Evolutionary conservation across 345 rosid species (phyloP), one percentile per base, ranked within the genome.

Genomic region (Carallia pectinifolia): DNA sequence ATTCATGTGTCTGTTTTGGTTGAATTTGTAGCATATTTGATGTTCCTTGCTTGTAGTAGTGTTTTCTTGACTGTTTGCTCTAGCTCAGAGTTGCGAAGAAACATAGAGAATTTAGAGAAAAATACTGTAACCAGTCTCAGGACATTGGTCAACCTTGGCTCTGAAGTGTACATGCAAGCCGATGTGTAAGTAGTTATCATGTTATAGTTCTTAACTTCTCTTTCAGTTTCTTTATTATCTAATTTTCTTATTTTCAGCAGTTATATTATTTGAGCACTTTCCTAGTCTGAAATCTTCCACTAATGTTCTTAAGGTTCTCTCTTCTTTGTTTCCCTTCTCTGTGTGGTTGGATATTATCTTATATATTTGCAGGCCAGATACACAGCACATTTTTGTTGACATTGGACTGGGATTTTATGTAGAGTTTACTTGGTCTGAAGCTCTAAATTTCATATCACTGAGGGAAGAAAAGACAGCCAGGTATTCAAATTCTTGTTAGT

Each of bases 161-260:
- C 99, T 71, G 97, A 92, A 74, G 92, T 95, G 13, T 90, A 89
- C 82, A 74, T 90, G 96, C 97, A 95, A 78, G 96, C 98, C 47
- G 91, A 90, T 81, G 97, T 90, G 97, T 92, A 84, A 70, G 97
- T 44, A 16, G 16, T 13, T 66, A 30, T 58, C 77, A 6, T 18
- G 74, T 74, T 53, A 17, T 27, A 68, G 52, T 61, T 53, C 4
- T 39, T 33, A 33, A 33, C 34, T 33, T 44, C 1, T 38, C 47
- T 58, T 23, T 64, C 36, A 44, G 50, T 10, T 10, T 44, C 50
- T 44, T 3, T 44, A 44, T 44, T 3, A 12, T 12, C 50, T 44
- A 44, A 13, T 44, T 44, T 10, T 44, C 48, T 44, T 44, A 12
- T 44, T 44, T 44, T 10, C 16, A 44, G 15, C 59, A 18, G 16